Conservation (phyloP, 1,284 basidiomycete species). For the Apiotrichum mycotoxinovorans region DNA sequence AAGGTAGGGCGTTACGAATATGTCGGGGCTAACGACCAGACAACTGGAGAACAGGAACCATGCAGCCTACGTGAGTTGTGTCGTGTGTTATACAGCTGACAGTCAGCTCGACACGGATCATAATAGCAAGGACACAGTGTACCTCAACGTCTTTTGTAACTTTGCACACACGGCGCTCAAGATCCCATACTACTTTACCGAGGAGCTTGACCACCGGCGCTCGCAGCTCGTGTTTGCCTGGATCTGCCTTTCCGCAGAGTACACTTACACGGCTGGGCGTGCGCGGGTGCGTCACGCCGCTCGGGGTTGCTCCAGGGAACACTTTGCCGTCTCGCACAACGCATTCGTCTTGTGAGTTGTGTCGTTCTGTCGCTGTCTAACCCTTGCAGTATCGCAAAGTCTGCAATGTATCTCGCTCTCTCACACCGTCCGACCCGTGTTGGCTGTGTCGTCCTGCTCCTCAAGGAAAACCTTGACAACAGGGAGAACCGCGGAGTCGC, state of each 20-base stretch:
- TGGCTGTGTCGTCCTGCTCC: conserved; percentile 21
- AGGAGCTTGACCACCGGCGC: conserved; percentile 47
- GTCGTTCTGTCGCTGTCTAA: background rate
- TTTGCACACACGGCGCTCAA: conserved; percentile 84
- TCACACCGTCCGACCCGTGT: conserved; percentile 51
- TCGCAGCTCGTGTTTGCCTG: conserved; percentile 20
- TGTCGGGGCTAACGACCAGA: conserved; percentile 13
- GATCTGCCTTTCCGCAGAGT: conserved; percentile 29
- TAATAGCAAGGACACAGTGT: conserved; percentile 63
- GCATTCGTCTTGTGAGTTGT: conserved; percentile 62
- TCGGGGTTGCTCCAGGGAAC: conserved; percentile 19
- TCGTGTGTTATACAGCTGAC: background rate
- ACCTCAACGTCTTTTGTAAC: conserved; percentile 80
- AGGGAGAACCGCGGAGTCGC: conserved; percentile 5
- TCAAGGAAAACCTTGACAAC: conserved; percentile 19
- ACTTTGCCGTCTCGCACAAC: conserved; percentile 53
- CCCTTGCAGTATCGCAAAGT: conserved; percentile 65
- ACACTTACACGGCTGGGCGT: conserved; percentile 41
- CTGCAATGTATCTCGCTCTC: conserved; percentile 68
- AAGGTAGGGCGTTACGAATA: conserved; percentile 15
- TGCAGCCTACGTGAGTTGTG: conserved; percentile 39
- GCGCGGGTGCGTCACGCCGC: conserved; percentile 37
- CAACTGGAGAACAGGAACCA: conserved; percentile 50
- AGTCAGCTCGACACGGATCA: conserved; percentile 64
- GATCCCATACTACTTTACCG: conserved; percentile 73